Evolutionary conservation across 148 eudicot genomes (phyloP).

Genomic region (Nyssa sinensis): DNA sequence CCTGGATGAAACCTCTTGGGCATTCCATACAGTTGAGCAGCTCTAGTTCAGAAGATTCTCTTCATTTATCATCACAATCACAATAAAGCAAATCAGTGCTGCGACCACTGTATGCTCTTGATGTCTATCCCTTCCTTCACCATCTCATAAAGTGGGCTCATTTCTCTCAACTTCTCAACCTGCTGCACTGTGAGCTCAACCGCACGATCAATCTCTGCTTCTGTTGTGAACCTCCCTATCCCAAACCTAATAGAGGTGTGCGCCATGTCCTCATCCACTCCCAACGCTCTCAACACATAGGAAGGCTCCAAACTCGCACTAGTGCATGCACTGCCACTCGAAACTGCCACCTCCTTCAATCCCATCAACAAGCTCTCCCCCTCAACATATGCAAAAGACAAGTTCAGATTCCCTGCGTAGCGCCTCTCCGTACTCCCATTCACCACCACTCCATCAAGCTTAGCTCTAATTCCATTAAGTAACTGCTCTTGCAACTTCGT

Average conservation of each 20-base stretch:
- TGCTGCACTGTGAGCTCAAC: slow-evolving; percentile 66
- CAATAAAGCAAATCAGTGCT: slow-evolving; percentile 67
- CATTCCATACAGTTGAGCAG: background rate
- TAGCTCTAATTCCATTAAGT: slow-evolving; percentile 60
- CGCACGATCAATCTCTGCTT: slow-evolving; percentile 77
- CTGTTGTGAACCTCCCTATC: slow-evolving; percentile 94
- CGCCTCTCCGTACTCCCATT: slow-evolving; percentile 76
- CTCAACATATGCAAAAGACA: slow-evolving; percentile 88
- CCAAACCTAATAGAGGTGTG: slow-evolving; percentile 92
- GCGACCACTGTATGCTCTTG: slow-evolving; percentile 83
- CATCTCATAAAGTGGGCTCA: slow-evolving; percentile 98
- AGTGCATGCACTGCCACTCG: slow-evolving; percentile 97
- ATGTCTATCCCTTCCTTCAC: slow-evolving; percentile 85
- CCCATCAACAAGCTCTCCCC: slow-evolving; percentile 99
- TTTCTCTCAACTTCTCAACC: slow-evolving; percentile 83
- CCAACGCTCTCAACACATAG: slow-evolving; percentile 90
- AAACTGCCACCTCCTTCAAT: slow-evolving; percentile 95
- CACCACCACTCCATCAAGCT: slow-evolving; percentile 70
- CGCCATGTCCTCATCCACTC: slow-evolving; percentile 98
- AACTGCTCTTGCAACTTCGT: slow-evolving; percentile 56
- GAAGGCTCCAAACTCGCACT: slow-evolving; percentile 95
- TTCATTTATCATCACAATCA: too few relatives aligned
- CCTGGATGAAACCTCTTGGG: slow-evolving; percentile 6
- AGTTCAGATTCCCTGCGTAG: slow-evolving; percentile 80
- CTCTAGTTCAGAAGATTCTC: slow-evolving; percentile 1